These are phyloP conservation scores for Phyllosticta capitalensis DNA, from an alignment of 2,329 filamentous ascomycete species.

Conservation along the genomic window DNA sequence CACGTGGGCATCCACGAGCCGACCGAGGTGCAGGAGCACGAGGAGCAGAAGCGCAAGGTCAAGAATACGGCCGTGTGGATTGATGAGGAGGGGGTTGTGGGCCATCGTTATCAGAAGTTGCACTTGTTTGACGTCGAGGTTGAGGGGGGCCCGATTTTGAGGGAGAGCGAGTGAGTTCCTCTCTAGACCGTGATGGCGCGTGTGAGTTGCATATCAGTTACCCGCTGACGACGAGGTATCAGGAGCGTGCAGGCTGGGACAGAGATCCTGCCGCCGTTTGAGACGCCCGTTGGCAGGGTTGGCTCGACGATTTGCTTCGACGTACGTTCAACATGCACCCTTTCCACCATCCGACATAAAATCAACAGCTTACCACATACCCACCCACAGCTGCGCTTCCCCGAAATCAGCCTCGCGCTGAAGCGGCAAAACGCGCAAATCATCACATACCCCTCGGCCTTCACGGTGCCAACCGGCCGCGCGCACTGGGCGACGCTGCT, in stretches of 20 bases:
- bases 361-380: neutral
- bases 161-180: slow-evolving; percentile 44
- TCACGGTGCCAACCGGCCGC: slow-evolving; percentile 74
- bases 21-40: slow-evolving; percentile 27
- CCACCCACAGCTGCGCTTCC: slow-evolving; percentile 54
- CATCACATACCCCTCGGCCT: slow-evolving; percentile 80
- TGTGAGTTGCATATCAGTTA: no score
- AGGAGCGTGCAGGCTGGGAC: slow-evolving; percentile 58
- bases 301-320: slow-evolving; percentile 87
- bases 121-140: slow-evolving; percentile 75
- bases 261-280: slow-evolving; percentile 57
- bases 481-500: slow-evolving; percentile 81
- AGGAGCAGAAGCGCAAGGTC: slow-evolving; percentile 35
- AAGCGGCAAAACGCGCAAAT: slow-evolving; percentile 60
- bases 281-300: slow-evolving; percentile 63
- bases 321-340: slow-evolving; percentile 27
- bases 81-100: slow-evolving; percentile 48
- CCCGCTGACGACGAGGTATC: neutral
- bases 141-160: slow-evolving; percentile 47
- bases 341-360: neutral
- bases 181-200: neutral
- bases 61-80: slow-evolving; percentile 62
- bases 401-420: slow-evolving; percentile 62
- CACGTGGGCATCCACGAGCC: slow-evolving; percentile 85
- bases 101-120: slow-evolving; percentile 71